A percentile compares a stretch with the other conserved stretches of the same genome.
Conservation (phyloP, 202 grass and related monocot genomes). For the Panicum virgatum region DNA sequence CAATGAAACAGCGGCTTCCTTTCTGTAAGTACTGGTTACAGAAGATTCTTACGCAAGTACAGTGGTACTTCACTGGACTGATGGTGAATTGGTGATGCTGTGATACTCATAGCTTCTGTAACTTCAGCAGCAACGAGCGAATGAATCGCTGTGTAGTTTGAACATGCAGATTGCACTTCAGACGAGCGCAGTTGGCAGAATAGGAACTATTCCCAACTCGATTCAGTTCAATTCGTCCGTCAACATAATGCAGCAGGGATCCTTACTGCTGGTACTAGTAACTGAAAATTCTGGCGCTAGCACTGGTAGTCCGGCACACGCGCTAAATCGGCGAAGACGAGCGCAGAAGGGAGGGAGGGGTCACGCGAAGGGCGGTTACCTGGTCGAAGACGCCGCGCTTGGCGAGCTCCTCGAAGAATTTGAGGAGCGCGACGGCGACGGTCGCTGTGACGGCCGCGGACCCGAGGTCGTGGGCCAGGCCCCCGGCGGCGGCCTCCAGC, state of each 20-base stretch:
- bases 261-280: neutral
- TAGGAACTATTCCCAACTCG: neutral
- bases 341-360: neutral
- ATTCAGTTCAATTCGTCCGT: neutral
- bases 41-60: neutral
- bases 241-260: neutral
- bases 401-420: slow-evolving; percentile 75
- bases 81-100: neutral
- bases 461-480: slow-evolving; percentile 57
- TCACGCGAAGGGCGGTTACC: slow-evolving; percentile 31
- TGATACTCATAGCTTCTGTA: neutral
- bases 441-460: slow-evolving; percentile 47
- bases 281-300: neutral
- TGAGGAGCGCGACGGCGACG: slow-evolving; percentile 68
- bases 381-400: slow-evolving; percentile 67
- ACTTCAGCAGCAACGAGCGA: neutral
- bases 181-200: neutral
- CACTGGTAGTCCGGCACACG: neutral
- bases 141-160: neutral
- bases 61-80: neutral
- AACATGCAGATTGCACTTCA: slow-evolving; percentile 7
- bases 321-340: neutral
- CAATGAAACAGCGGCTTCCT: neutral
- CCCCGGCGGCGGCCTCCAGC: slow-evolving; percentile 21
- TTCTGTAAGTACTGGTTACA: neutral